phyloP scores from a whole-genome alignment of 2,329 filamentous ascomycete species.

The Ascochyta pisi region DNA sequence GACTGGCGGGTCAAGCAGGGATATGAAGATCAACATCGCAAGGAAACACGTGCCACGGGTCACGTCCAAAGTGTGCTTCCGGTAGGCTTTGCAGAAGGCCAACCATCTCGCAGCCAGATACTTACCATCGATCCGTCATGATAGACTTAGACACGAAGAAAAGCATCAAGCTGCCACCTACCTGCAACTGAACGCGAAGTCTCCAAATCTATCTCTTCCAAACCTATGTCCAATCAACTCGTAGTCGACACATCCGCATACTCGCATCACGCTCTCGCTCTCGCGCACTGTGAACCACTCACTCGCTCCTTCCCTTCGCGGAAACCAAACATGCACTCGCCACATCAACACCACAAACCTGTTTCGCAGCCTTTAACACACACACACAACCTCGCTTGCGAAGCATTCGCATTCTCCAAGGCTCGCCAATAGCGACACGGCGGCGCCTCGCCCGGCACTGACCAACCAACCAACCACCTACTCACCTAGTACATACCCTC shows the following conservation, averaged over 20 bases:
- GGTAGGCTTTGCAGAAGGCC: too few species aligned
- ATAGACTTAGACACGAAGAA: not conserved
- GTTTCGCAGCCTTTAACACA: too few species aligned
- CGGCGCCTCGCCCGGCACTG: conserved; percentile 5
- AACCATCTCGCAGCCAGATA: too few species aligned
- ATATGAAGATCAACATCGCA: too few species aligned
- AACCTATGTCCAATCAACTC: not conserved
- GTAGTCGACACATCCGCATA: not conserved
- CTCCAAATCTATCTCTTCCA: not conserved
- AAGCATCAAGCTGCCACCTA: not conserved
- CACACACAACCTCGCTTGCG: not conserved
- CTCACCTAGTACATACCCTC: too few species aligned
- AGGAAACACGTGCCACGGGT: too few species aligned
- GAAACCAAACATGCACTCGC: not conserved
- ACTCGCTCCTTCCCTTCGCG: too few species aligned
- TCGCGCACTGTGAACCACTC: not conserved
- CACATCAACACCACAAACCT: not conserved
- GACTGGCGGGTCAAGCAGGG: too few species aligned
- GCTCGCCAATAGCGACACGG: not conserved
- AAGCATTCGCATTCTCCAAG: not conserved
- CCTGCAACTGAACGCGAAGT: not conserved
- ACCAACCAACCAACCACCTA: not conserved
- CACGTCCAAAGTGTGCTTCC: too few species aligned
- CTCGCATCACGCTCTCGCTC: not conserved
- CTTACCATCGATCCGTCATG: not conserved